Evolutionary conservation across 805 yeast genomes (phyloP), one percentile per base, ranked within the genome.

Genomic region (Candida quercuum): DNA sequence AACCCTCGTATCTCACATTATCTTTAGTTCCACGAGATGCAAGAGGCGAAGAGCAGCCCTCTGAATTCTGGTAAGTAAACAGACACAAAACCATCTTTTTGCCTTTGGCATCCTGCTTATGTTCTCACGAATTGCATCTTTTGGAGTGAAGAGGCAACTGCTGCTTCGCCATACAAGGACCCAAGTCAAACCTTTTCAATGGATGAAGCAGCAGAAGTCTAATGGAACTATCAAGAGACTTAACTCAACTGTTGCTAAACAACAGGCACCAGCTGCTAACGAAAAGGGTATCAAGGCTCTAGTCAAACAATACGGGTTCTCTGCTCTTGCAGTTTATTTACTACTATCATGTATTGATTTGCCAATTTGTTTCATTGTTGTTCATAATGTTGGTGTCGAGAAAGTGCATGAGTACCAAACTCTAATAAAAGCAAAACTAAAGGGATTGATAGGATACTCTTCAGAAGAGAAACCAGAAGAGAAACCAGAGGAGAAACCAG

Each of bases 321-420:
- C 94, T 14, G 97, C 96, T 0, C 63, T 91, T 12, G 95, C 87
- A 12, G 86, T 91, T 0, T 93, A 93, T 54, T 49, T 87, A 16
- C 81, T 74, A 2, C 57, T 93, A n/a, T 71, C 86, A 2, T 66
- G 70, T 17, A 60, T 93, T 20, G 98, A 93, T 55, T 68, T 86
- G 46, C 97, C 98, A 2, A 44, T 88, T 4, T 86, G 94, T 57
- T 93, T 81, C 57, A 44, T 84, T 8, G 51, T 85, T 21, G 98
- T 93, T 11, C 97, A 89, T 56, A 76, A 87, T 0, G 64, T 83
- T 45, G 99, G 99, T 14, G 87, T 81, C 47, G 97, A 89, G 24
- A 71, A 75, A 50, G 85, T 89, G 26, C 74, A 75, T 34, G 73
- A 76, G 42, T 73, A 76, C 45, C 86, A 88, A 54, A 74, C 81